Conservation (phyloP, 129 eudicot genomes). For the Apium graveolens region DNA sequence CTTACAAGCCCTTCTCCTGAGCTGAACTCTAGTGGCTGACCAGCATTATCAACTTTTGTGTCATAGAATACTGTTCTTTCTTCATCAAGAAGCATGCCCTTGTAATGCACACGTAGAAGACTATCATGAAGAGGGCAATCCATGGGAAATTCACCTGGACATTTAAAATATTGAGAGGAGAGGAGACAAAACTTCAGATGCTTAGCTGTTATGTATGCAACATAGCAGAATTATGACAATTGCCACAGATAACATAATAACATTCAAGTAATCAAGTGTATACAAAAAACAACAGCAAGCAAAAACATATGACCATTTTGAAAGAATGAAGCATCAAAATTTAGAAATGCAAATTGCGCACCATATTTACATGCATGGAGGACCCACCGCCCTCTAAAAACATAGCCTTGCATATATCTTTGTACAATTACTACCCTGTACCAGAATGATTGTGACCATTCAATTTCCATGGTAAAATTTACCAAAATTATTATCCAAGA, state of each 20-base stretch:
- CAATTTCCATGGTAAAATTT: not conserved
- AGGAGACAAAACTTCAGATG: conserved; percentile 14
- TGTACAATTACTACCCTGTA: not conserved
- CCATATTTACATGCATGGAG: not conserved
- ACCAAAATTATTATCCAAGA: not conserved
- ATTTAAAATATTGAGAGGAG: conserved; percentile 13
- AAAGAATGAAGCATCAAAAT: not conserved
- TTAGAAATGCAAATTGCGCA: not conserved
- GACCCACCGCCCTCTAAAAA: not conserved
- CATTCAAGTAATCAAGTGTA: not conserved
- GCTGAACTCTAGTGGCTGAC: conserved; percentile 85
- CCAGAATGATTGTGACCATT: not conserved
- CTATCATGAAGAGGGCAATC: conserved; percentile 99
- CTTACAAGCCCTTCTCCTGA: conserved; percentile 99
- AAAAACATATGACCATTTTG: not conserved
- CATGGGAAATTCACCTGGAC: conserved; percentile 97
- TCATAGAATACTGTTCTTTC: conserved; percentile 79
- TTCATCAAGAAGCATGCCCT: conserved; percentile 75
- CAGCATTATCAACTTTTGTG: conserved; percentile 69
- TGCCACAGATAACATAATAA: conserved; percentile 3
- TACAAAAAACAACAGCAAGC: not conserved
- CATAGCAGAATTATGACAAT: not conserved
- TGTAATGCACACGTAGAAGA: conserved; percentile 77
- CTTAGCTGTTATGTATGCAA: not conserved
- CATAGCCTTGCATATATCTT: not conserved